Conservation (phyloP, 202 grass and related monocot genomes). For the Schoenoplectus triqueter region DNA sequence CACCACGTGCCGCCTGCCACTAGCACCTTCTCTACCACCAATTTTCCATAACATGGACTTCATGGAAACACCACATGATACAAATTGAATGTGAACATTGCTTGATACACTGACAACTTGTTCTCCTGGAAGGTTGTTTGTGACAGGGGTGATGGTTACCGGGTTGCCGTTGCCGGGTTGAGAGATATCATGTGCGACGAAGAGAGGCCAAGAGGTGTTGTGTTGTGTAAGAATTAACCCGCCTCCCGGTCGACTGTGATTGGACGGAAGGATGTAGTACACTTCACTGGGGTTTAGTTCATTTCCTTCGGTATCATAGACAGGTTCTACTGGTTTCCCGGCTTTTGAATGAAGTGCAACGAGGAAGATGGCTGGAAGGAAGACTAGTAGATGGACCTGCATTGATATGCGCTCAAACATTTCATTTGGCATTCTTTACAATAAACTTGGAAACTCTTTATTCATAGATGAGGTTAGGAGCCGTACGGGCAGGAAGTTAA, state of each 20-base stretch:
- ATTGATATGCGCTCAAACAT: slow-evolving; percentile 1
- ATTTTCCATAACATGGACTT: slow-evolving; percentile 25
- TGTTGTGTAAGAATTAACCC: background rate
- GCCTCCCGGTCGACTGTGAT: background rate
- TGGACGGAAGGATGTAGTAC: slow-evolving; percentile 22
- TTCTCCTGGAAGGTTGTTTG: background rate
- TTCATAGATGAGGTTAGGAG: background rate
- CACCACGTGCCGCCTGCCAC: background rate
- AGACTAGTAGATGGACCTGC: background rate
- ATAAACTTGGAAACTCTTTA: background rate
- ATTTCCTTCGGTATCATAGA: slow-evolving; percentile 20
- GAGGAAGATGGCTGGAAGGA: slow-evolving; percentile 14
- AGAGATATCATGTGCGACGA: background rate
- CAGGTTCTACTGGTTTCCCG: background rate
- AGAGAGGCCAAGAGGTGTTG: slow-evolving; percentile 31
- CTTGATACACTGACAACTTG: background rate
- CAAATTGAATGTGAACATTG: slow-evolving; percentile 17
- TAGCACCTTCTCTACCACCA: slow-evolving; percentile 6
- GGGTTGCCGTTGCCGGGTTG: background rate
- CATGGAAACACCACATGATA: slow-evolving; percentile 2
- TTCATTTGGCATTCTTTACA: background rate
- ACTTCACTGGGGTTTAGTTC: background rate
- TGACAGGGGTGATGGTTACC: slow-evolving; percentile 2
- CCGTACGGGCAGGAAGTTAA: background rate
- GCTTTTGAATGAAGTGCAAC: background rate